Percentiles rank a stretch among this genome's conserved stretches.
Evolutionary conservation across 768 basidiomycete genomes (phyloP).

Genomic region (Pleurotus sapidus): DNA sequence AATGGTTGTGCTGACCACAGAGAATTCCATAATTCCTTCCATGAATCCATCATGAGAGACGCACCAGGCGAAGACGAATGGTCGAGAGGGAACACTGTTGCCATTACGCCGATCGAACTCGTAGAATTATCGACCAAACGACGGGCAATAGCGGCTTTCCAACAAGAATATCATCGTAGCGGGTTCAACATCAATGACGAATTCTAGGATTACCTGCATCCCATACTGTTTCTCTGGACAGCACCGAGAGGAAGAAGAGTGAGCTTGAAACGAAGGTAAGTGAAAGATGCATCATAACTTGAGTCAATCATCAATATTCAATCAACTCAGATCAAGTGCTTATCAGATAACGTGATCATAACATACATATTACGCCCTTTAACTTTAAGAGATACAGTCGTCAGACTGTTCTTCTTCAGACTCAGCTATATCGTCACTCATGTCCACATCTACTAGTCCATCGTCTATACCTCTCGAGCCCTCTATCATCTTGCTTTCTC

Average conservation of each 20-base stretch:
- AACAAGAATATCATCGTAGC: background rate
- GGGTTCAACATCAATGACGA: conserved; percentile 1
- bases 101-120: conserved; percentile 44
- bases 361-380: too few relatives aligned
- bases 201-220: conserved; percentile 39
- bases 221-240: conserved; percentile 37
- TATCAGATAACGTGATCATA: conserved; percentile 1
- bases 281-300: background rate
- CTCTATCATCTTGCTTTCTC: conserved; percentile 52
- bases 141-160: conserved; percentile 40
- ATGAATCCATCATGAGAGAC: background rate
- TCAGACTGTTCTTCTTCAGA: conserved; percentile 16
- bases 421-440: conserved; percentile 22
- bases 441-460: conserved; percentile 56
- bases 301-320: background rate
- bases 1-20: conserved; percentile 39
- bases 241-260: background rate
- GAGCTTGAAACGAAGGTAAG: background rate
- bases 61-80: conserved; percentile 36
- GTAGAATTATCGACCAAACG: conserved; percentile 34
- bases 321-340: background rate
- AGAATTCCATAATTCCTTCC: background rate
- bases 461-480: conserved; percentile 28
- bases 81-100: conserved; percentile 42
- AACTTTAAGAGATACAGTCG: too few relatives aligned